Conservation (phyloP, 2,329 filamentous ascomycete species). For the Ophiostoma tasmaniense region DNA sequence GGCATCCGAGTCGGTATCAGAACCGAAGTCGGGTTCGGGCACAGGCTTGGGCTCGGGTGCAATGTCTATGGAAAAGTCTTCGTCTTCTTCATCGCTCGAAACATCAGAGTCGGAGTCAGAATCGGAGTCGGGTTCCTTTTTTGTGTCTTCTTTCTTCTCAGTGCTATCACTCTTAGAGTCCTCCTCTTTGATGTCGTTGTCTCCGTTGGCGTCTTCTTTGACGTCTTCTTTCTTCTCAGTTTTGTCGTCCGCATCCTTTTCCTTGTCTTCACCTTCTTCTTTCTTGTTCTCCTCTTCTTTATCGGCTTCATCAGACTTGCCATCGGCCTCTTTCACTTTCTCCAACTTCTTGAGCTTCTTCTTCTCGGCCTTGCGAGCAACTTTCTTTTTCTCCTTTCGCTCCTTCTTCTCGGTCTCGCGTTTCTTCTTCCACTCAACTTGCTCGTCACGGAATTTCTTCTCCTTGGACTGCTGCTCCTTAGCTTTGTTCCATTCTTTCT, state of each 20-base stretch:
- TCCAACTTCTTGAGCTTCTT: constrained; percentile 23
- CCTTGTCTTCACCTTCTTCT: not conserved
- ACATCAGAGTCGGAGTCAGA: not conserved
- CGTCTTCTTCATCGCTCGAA: not conserved
- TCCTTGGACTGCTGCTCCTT: constrained; percentile 8
- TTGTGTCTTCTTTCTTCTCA: not conserved
- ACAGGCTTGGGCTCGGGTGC: constrained; percentile 5
- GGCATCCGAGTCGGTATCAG: not conserved
- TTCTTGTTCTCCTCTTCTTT: not conserved
- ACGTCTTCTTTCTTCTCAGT: not conserved
- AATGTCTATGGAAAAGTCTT: not conserved
- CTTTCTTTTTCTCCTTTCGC: constrained; percentile 22
- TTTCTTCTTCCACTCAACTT: constrained; percentile 5
- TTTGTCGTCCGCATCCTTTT: not conserved
- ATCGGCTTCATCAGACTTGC: not conserved
- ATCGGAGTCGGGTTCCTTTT: not conserved
- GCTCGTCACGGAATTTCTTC: constrained; percentile 4
- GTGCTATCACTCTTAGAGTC: not conserved
- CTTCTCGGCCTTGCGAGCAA: not conserved
- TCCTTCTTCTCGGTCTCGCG: constrained; percentile 20
- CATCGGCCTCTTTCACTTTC: not conserved
- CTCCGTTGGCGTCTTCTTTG: not conserved
- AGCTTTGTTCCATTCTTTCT: constrained; percentile 1
- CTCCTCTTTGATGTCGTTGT: not conserved
- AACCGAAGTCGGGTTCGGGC: constrained; percentile 14